Percentiles rank a stretch among this genome's conserved stretches.
phyloP scores from a whole-genome alignment of 352 stramenopile species.

The Globisporangium sylvaticum region DNA sequence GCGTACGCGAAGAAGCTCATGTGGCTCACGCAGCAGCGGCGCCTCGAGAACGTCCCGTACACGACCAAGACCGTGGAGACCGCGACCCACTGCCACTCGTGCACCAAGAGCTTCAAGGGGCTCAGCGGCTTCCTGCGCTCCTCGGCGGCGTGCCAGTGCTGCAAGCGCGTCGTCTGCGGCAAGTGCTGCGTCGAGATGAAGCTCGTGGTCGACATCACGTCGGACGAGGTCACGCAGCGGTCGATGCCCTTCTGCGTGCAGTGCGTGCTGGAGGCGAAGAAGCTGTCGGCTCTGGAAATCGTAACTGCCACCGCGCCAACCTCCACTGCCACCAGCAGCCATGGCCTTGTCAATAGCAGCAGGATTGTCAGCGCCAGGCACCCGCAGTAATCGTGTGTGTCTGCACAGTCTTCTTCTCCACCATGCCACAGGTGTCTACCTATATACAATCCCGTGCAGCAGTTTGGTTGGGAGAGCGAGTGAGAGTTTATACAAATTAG shows the following conservation, averaged over 20 bases:
- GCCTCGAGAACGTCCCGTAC: background rate
- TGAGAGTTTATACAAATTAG: too few relatives aligned
- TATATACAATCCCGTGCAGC: too few relatives aligned
- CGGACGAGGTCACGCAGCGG: background rate
- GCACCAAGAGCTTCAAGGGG: constrained; percentile 15
- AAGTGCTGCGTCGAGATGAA: constrained; percentile 13
- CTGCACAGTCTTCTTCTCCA: too few relatives aligned
- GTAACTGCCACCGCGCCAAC: constrained; percentile 3
- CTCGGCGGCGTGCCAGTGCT: constrained; percentile 11
- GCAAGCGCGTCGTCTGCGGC: constrained; percentile 8
- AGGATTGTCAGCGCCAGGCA: too few relatives aligned
- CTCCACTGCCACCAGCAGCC: background rate
- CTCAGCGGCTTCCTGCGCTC: background rate
- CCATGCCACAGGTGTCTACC: too few relatives aligned
- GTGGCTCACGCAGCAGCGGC: constrained; percentile 16
- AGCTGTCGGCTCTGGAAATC: constrained; percentile 16
- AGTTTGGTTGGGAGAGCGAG: too few relatives aligned
- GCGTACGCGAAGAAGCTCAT: constrained; percentile 11
- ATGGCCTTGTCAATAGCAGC: background rate
- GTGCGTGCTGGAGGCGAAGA: constrained; percentile 14
- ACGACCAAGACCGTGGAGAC: background rate
- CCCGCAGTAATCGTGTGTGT: too few relatives aligned
- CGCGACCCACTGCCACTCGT: constrained; percentile 13
- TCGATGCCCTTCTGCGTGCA: constrained; percentile 11
- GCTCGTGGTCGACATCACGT: background rate